phyloP scores from a whole-genome alignment of 2,329 filamentous ascomycete genomes.

The Arachnomyces sp. region DNA sequence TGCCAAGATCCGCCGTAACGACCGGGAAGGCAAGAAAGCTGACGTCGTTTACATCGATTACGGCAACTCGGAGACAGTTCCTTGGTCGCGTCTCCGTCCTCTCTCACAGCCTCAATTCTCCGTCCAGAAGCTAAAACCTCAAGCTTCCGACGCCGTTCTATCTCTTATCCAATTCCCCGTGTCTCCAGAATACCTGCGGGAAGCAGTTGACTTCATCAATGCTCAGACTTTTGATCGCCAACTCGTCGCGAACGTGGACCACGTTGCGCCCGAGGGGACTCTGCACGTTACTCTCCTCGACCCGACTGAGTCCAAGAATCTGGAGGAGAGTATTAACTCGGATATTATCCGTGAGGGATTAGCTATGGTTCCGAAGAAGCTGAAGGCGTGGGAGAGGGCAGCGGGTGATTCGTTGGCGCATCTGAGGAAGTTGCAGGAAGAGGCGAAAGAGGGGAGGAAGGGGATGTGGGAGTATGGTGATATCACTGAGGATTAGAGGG shows the following conservation, averaged over 20 bases:
- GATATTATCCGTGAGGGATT: constrained; percentile 76
- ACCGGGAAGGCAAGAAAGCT: constrained; percentile 77
- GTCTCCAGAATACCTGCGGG: constrained; percentile 70
- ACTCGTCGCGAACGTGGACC: constrained; percentile 86
- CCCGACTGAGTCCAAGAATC: constrained; percentile 52
- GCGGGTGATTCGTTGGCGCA: constrained; percentile 63
- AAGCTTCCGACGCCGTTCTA: constrained; percentile 78
- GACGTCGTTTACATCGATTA: constrained; percentile 95
- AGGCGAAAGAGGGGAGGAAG: constrained; percentile 69
- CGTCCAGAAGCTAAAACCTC: constrained; percentile 70
- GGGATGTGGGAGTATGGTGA: constrained; percentile 99
- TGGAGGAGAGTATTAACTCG: constrained; percentile 78
- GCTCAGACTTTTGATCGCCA: constrained; percentile 66
- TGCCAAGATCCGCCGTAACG: constrained; percentile 81
- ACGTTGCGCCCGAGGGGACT: constrained; percentile 68
- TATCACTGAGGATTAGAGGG: constrained; percentile 69
- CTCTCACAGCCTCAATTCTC: constrained; percentile 72
- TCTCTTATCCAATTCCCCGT: constrained; percentile 84
- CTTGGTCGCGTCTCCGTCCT: constrained; percentile 77
- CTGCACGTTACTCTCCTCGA: constrained; percentile 86
- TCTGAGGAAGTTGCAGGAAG: constrained; percentile 62
- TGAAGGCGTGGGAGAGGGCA: constrained; percentile 81
- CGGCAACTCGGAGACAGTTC: constrained; percentile 82
- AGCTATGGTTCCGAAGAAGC: constrained; percentile 84
- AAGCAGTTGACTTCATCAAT: constrained; percentile 67